Conservation (phyloP, 305 asterid species). For the Plantago lanceolata region DNA sequence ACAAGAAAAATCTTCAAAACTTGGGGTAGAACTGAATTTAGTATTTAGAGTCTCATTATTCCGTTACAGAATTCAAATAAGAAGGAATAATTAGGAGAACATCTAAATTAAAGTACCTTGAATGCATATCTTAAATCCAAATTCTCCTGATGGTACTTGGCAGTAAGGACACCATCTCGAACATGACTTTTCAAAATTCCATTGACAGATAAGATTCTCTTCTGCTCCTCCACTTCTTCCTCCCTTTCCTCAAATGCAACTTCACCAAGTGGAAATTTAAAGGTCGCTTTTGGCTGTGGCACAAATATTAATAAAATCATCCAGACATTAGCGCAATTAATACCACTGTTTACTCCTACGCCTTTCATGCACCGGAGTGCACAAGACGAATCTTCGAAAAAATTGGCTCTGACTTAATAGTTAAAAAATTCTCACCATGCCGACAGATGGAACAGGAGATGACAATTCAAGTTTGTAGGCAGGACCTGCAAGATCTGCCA, state of each 20-base stretch:
- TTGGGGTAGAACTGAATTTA: too few relatives aligned
- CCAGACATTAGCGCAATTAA: too few relatives aligned
- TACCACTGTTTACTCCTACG: too few relatives aligned
- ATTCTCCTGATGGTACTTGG: constrained; percentile 57
- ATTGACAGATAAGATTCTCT: constrained; percentile 46
- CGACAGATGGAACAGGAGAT: constrained; percentile 65
- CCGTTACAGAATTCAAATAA: too few relatives aligned
- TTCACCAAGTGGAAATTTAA: constrained; percentile 79
- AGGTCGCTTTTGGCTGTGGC: constrained; percentile 74
- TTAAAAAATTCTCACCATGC: constrained; percentile 49
- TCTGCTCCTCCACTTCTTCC: constrained; percentile 59
- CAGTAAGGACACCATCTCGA: constrained; percentile 67
- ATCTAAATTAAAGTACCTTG: constrained; percentile 48
- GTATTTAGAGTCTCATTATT: too few relatives aligned
- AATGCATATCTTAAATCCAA: constrained; percentile 63
- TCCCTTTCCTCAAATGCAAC: constrained; percentile 67
- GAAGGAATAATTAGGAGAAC: too few relatives aligned
- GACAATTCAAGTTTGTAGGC: constrained; percentile 63
- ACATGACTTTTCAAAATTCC: constrained; percentile 52
- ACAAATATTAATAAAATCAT: not conserved
- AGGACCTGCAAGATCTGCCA: constrained; percentile 76
- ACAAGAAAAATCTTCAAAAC: too few relatives aligned
- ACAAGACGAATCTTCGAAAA: constrained; percentile 5
- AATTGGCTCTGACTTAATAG: constrained; percentile 4
- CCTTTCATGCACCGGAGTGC: not conserved